These are phyloP conservation scores for Aquilaria agallochum DNA, from an alignment of 441 rosid species.

Conservation along the genomic window DNA sequence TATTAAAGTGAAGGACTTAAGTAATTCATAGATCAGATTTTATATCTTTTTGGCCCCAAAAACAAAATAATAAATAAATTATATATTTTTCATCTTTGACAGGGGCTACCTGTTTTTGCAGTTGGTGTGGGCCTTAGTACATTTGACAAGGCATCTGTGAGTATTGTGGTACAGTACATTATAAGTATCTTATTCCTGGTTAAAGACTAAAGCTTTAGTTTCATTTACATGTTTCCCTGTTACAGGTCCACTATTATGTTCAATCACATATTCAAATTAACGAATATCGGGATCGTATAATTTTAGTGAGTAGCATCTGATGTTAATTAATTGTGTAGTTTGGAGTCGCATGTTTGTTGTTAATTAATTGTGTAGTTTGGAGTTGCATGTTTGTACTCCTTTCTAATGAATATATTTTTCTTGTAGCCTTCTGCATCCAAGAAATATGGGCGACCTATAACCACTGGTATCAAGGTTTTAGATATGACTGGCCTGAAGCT, in stretches of 20 bases:
- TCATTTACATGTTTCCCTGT: constrained; percentile 14
- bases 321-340: background rate
- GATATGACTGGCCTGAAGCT: constrained; percentile 95
- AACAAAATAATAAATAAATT: background rate
- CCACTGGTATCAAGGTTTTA: constrained; percentile 76
- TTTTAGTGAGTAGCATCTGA: constrained; percentile 57
- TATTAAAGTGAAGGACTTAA: too few relatives aligned
- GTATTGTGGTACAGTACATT: constrained; percentile 19
- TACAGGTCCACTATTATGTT: constrained; percentile 80
- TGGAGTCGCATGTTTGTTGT: background rate
- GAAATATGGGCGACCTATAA: constrained; percentile 72
- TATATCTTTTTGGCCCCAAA: background rate
- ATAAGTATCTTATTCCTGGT: background rate
- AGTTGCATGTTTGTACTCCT: background rate
- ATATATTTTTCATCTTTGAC: constrained; percentile 19
- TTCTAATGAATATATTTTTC: constrained; percentile 3
- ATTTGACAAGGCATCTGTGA: constrained; percentile 94
- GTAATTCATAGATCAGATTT: background rate
- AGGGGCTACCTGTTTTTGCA: constrained; percentile 94
- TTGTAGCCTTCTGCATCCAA: constrained; percentile 78
- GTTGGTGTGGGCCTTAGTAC: constrained; percentile 84
- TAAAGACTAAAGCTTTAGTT: constrained; percentile 1
- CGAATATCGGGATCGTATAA: constrained; percentile 81
- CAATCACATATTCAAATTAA: constrained; percentile 97
- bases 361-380: background rate